Conservation (phyloP, 1,284 basidiomycete species). For the Ustilago cynodontis region DNA sequence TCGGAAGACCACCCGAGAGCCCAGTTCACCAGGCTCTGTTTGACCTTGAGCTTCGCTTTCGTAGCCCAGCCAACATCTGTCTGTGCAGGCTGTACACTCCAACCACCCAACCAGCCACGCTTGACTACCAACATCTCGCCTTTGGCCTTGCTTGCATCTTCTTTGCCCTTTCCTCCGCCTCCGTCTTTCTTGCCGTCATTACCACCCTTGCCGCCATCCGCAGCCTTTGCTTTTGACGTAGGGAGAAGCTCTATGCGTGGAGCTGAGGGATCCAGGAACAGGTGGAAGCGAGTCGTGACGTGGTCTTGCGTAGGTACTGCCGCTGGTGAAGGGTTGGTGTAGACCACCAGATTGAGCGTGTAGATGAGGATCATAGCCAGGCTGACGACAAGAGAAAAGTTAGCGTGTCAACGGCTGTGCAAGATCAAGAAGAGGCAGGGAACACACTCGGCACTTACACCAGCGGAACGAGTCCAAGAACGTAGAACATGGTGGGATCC, state of each 20-base stretch:
- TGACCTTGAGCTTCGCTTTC: constrained; percentile 11
- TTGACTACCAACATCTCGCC: constrained; percentile 33
- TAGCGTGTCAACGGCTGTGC: not conserved
- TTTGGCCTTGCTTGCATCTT: constrained; percentile 3
- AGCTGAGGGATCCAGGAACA: constrained; percentile 26
- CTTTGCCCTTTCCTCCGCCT: constrained; percentile 8
- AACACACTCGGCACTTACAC: constrained; percentile 42
- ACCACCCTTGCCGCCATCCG: constrained; percentile 9
- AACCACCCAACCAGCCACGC: constrained; percentile 35
- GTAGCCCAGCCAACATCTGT: constrained; percentile 1
- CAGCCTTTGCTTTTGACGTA: constrained; percentile 4
- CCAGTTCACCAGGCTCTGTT: constrained; percentile 11
- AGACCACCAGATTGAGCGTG: constrained; percentile 27
- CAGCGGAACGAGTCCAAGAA: constrained; percentile 35
- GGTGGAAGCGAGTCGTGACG: constrained; percentile 19
- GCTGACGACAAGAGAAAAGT: not conserved
- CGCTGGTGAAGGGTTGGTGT: constrained; percentile 23
- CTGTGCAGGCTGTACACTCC: constrained; percentile 25
- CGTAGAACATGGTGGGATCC: constrained; percentile 28
- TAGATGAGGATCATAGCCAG: constrained; percentile 40
- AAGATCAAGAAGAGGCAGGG: not conserved
- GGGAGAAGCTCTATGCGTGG: constrained; percentile 30
- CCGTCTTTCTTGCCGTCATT: constrained; percentile 13
- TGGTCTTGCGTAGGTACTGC: not conserved
- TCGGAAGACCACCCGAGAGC: constrained; percentile 32